Percentiles rank a stretch among this genome's conserved stretches.
These are phyloP conservation scores for Ulvella scutata DNA, from an alignment of 139 green algal genomes.

Conservation along the genomic window DNA sequence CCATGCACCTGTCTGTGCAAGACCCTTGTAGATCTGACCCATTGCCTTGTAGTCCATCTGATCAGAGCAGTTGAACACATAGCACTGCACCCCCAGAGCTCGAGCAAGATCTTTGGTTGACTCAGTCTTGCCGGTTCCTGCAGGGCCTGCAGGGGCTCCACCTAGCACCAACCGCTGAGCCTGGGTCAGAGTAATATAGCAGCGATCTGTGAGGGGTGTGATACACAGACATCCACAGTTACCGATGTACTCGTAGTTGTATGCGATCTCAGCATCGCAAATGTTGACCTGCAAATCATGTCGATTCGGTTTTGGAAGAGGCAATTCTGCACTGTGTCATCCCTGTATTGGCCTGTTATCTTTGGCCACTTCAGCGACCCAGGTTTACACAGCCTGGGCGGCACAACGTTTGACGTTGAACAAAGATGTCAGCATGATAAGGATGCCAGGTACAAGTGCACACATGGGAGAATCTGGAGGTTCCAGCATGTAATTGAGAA, in stretches of 20 bases:
- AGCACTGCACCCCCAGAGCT: slow-evolving; percentile 69
- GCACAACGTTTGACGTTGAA: too few species aligned
- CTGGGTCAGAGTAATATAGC: slow-evolving; percentile 92
- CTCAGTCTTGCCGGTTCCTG: slow-evolving; percentile 86
- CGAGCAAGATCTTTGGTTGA: slow-evolving; percentile 77
- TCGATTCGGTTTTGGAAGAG: too few species aligned
- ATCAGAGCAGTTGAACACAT: slow-evolving; percentile 92
- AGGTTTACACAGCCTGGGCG: too few species aligned
- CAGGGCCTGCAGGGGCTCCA: slow-evolving; percentile 64
- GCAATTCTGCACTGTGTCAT: too few species aligned
- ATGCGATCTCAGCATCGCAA: slow-evolving; percentile 78
- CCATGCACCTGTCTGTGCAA: slow-evolving; percentile 82
- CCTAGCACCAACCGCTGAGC: slow-evolving; percentile 73
- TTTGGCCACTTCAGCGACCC: too few species aligned
- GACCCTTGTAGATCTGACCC: slow-evolving; percentile 79
- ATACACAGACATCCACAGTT: slow-evolving; percentile 88
- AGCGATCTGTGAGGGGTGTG: slow-evolving; percentile 86
- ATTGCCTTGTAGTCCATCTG: slow-evolving; percentile 90
- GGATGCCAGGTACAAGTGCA: too few species aligned
- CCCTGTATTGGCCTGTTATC: too few species aligned
- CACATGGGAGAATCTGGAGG: too few species aligned
- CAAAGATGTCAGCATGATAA: too few species aligned
- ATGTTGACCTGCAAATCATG: slow-evolving; percentile 54
- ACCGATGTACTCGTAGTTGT: slow-evolving; percentile 87
- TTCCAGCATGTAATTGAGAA: neutral